A percentile compares a stretch with the other conserved stretches of the same genome.
Conservation (phyloP, 2,329 filamentous ascomycete species). For the Triangularia verruculosa region DNA sequence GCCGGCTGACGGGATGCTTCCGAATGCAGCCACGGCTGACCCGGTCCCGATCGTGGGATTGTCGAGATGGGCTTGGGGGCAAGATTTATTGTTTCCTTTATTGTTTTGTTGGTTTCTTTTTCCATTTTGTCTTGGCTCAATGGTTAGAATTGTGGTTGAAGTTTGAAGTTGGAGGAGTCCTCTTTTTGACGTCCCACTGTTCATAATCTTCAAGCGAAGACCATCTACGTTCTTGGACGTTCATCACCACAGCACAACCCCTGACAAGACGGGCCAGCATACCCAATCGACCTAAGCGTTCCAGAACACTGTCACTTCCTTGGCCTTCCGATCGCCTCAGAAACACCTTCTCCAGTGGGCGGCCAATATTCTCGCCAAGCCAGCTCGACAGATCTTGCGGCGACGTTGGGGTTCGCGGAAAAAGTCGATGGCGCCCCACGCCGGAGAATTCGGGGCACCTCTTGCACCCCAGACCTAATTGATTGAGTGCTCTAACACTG, state of each 20-base stretch:
- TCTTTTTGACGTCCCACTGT: too few relatives aligned
- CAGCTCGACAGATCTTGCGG: slow-evolving; percentile 6
- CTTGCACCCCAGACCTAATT: slow-evolving; percentile 13
- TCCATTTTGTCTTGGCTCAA: background rate
- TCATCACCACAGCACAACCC: background rate
- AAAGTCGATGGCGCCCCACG: slow-evolving; percentile 18
- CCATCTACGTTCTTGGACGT: background rate
- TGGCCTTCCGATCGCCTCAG: background rate
- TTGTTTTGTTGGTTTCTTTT: slow-evolving; percentile 2
- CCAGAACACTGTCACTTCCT: background rate
- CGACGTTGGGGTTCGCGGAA: slow-evolving; percentile 18
- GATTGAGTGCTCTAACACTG: slow-evolving; percentile 9
- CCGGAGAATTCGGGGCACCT: slow-evolving; percentile 8
- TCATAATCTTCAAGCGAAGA: background rate
- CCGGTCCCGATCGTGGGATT: slow-evolving; percentile 13
- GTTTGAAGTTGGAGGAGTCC: background rate
- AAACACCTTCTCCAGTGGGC: background rate
- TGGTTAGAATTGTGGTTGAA: background rate
- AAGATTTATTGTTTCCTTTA: slow-evolving; percentile 10
- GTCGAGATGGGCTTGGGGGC: slow-evolving; percentile 9
- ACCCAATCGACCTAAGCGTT: background rate
- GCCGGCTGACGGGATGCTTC: slow-evolving; percentile 19
- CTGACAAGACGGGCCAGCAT: background rate
- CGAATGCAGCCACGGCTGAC: slow-evolving; percentile 27
- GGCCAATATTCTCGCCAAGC: slow-evolving; percentile 10